Percentiles rank a stretch among this genome's conserved stretches.
These are phyloP conservation scores for Aspergillus flavus DNA, from an alignment of 2,329 filamentous ascomycete genomes.

Conservation along the genomic window DNA sequence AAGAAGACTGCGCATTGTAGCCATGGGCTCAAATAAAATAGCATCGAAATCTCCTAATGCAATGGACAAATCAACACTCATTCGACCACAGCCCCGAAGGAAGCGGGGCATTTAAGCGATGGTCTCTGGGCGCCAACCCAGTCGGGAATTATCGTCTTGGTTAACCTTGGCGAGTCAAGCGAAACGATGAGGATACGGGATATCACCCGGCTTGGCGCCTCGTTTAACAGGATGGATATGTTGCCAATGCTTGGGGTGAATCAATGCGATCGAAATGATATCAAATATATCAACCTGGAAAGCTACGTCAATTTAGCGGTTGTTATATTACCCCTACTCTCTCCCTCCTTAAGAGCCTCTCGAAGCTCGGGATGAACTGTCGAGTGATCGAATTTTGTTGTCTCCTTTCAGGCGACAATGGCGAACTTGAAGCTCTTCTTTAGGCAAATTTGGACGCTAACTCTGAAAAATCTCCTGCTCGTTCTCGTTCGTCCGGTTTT, in stretches of 20 bases:
- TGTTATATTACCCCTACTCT: not conserved
- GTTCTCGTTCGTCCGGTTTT: slow-evolving; percentile 57
- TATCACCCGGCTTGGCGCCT: not conserved
- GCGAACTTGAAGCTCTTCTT: slow-evolving; percentile 39
- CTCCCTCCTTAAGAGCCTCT: not conserved
- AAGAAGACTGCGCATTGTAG: not conserved
- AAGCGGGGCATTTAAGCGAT: slow-evolving; percentile 9
- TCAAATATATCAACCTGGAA: not conserved
- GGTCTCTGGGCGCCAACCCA: slow-evolving; percentile 12
- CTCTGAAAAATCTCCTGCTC: slow-evolving; percentile 59
- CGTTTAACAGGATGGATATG: not conserved
- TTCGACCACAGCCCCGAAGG: slow-evolving; percentile 5
- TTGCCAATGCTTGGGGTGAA: not conserved
- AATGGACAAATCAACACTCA: not conserved
- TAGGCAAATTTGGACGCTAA: slow-evolving; percentile 59
- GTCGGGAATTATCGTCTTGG: not conserved
- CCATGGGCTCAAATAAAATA: not conserved
- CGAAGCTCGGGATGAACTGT: not conserved
- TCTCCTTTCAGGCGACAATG: slow-evolving; percentile 10
- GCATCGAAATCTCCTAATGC: not conserved
- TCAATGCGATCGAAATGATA: not conserved
- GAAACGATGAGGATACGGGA: not conserved
- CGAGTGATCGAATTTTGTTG: not conserved
- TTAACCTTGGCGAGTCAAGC: not conserved
- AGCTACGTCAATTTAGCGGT: not conserved